Percentiles rank a stretch among this genome's conserved stretches.
phyloP scores from a whole-genome alignment of 75 land plant genomes.

The Selaginella moellendorffii region DNA sequence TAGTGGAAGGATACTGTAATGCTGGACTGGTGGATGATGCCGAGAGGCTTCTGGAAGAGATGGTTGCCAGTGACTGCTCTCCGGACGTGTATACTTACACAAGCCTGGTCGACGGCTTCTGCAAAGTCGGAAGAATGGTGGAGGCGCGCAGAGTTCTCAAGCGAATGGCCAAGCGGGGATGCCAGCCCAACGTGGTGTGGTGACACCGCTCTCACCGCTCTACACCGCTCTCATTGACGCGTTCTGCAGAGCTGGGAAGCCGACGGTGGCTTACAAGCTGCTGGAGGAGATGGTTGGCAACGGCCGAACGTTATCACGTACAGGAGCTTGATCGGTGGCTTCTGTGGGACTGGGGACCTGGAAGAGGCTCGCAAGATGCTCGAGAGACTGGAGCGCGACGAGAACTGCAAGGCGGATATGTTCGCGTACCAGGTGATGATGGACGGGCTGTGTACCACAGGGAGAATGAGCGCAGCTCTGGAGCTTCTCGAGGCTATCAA shows the following conservation, averaged over 20 bases:
- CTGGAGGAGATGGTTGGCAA: too few species aligned
- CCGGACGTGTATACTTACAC: not conserved
- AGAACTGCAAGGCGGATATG: not conserved
- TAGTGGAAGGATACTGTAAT: not conserved
- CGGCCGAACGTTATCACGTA: too few species aligned
- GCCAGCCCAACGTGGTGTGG: too few species aligned
- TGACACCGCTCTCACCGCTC: too few species aligned
- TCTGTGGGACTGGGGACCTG: not conserved
- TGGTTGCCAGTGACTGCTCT: not conserved
- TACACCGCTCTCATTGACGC: too few species aligned
- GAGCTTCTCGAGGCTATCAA: not conserved
- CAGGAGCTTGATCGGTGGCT: not conserved
- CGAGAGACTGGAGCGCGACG: not conserved
- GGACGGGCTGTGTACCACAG: not conserved
- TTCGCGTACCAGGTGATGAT: not conserved
- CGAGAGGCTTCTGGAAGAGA: not conserved
- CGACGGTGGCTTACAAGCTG: too few species aligned
- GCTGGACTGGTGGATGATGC: conserved; percentile 14
- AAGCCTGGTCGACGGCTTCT: not conserved
- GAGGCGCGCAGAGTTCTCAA: conserved; percentile 18
- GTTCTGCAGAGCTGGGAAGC: too few species aligned
- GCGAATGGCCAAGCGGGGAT: conserved; percentile 32
- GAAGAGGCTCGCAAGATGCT: not conserved
- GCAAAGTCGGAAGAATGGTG: not conserved
- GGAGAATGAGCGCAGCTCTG: not conserved